Base-by-base conservation (phyloP, 2,329 filamentous ascomycete species). In the Leptosphaerulina australis region DNA sequence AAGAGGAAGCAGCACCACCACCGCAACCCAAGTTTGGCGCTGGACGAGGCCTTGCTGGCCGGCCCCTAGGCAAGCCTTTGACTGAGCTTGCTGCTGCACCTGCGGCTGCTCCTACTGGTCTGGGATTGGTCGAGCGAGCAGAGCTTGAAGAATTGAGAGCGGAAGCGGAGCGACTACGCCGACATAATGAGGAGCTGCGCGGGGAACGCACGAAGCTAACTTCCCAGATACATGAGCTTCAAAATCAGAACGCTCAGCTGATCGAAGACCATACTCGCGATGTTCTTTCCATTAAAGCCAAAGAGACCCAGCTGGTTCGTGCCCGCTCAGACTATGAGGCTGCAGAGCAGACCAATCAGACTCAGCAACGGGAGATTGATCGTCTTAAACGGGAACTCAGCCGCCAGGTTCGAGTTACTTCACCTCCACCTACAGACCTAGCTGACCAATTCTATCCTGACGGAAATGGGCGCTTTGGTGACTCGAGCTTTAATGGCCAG, bases 261-360 rank as follows among this genome's bases (percentile, higher is more conserved):
- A 99, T 99, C 54, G 94, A 99, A 74, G 93, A 97, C 65, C 93
- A 97, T 71, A 99, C 94, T 0, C 83, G 93, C 37, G 93, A 99
- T 65, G 91, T 97, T 0, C 80, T 99, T 31, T 94, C 91, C 62
- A 95, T 99, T 76, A 97, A 97, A 73, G 94, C 94, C 11, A 99
- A 99, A 74, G 94, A 99, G 73, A 97, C 94, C 3, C 94, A 99
- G 66, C 82, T 99, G 4, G 93, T 97, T 8, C 87, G 94, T 34
- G 92, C 94, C 9, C 83, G 92, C 45, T 91, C 89, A 59, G 94
- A 99, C 66, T 89, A 88, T 24, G 93, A 97, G 71, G 86, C 90
- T 0, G 90, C 92, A 0, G 91, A 97, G 69, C 87, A 91, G 64
- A 88, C 86, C 50, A 91, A 94, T 43, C 90, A 94, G 55, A 87